Evolutionary conservation across 2,329 filamentous ascomycete species (phyloP).

Genomic region (Botrytis paeoniae): DNA sequence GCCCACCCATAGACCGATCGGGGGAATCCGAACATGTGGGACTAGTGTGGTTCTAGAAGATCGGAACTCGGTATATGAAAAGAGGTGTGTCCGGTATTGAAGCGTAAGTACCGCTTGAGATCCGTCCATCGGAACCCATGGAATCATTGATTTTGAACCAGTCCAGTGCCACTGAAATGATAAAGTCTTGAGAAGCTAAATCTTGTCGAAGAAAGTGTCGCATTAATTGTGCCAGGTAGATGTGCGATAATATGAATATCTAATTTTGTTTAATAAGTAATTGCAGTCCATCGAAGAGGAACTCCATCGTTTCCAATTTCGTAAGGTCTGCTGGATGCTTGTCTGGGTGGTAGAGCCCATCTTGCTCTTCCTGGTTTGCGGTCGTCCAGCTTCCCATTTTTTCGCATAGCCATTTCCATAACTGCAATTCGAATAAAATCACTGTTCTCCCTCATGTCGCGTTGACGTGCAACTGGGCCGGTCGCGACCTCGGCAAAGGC

Average conservation of each 20-base stretch:
- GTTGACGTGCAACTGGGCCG: conserved; percentile 53
- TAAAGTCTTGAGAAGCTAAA: not conserved
- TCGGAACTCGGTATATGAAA: conserved; percentile 7
- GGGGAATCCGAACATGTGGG: not conserved
- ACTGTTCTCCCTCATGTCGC: conserved; percentile 67
- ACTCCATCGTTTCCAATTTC: conserved; percentile 57
- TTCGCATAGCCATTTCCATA: conserved; percentile 70
- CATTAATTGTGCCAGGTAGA: not conserved
- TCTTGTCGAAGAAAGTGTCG: not conserved
- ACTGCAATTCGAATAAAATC: conserved; percentile 70
- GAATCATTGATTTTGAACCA: not conserved
- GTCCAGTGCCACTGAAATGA: not conserved
- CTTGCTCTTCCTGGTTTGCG: conserved; percentile 64
- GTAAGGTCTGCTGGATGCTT: conserved; percentile 52
- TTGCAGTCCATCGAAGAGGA: conserved; percentile 56
- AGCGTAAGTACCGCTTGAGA: conserved; percentile 1
- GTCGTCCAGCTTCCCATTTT: conserved; percentile 62
- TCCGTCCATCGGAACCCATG: conserved; percentile 2
- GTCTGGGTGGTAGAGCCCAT: conserved; percentile 65
- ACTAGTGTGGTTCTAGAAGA: conserved; percentile 12
- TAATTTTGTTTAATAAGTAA: conserved; percentile 23
- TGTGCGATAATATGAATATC: not conserved
- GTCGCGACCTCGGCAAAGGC: conserved; percentile 38
- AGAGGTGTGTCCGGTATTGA: conserved; percentile 5
- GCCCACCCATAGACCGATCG: not conserved